Conservation (phyloP, 1,284 basidiomycete genomes). For the Sanghuangporus baumii region DNA sequence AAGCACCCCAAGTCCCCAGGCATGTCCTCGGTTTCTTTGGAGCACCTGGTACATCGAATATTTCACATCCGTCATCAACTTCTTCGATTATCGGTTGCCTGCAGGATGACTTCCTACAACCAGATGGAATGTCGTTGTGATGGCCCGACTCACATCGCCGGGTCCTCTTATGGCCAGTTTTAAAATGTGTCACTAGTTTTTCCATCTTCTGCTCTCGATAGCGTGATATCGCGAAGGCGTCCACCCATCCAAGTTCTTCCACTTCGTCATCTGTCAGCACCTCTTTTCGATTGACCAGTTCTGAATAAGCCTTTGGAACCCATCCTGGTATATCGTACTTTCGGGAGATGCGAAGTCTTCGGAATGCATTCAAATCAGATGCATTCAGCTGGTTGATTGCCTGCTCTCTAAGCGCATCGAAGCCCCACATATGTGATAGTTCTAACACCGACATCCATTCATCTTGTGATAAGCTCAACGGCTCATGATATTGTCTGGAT, state of each 20-base stretch:
- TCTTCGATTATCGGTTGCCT: background rate
- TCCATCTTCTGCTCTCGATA: background rate
- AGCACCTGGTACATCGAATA: background rate
- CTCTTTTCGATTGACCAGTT: background rate
- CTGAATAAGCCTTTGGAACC: background rate
- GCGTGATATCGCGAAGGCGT: background rate
- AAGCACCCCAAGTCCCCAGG: background rate
- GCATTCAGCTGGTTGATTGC: background rate
- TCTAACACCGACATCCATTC: conserved; percentile 2
- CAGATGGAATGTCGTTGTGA: background rate
- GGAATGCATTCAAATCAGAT: background rate
- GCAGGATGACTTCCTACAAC: background rate
- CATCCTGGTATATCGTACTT: conserved; percentile 1
- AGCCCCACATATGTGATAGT: conserved; percentile 11
- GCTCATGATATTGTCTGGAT: background rate
- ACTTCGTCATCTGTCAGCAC: conserved; percentile 1
- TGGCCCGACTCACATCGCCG: background rate
- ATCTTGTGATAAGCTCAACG: background rate
- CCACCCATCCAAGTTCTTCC: background rate
- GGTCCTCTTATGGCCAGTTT: background rate
- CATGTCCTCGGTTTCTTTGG: background rate
- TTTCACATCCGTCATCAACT: background rate
- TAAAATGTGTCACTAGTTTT: background rate
- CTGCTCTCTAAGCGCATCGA: background rate
- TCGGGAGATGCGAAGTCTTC: background rate